Evolutionary conservation across 108 stramenopile genomes (phyloP).

Genomic region (Pseudonitzschia delicatissima): DNA sequence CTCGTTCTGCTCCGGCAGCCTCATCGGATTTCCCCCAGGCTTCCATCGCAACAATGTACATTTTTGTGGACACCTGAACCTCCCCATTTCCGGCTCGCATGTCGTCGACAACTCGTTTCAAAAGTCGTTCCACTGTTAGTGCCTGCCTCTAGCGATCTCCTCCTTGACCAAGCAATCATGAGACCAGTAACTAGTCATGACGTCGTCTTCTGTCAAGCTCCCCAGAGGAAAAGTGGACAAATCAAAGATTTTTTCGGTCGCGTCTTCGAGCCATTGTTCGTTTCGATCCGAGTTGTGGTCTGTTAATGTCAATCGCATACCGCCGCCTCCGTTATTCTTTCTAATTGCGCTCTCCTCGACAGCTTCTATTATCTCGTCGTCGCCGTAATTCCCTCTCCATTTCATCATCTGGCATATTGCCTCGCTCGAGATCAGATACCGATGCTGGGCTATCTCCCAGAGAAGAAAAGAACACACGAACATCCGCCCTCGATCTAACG

Average conservation of each 20-base stretch:
- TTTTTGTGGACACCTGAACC: conserved; percentile 41
- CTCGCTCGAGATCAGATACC: no score
- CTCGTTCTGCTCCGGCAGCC: conserved; percentile 55
- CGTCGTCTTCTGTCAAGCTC: conserved; percentile 53
- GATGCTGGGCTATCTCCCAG: no score
- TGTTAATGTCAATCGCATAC: background rate
- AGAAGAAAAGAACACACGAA: no score
- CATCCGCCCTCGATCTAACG: no score
- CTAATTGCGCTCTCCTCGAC: no score
- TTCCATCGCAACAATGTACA: conserved; percentile 59
- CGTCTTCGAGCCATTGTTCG: conserved; percentile 43
- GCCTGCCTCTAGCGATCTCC: conserved; percentile 48
- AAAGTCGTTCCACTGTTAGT: conserved; percentile 49
- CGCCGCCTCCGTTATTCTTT: no score
- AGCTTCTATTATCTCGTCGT: no score
- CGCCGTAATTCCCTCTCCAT: no score
- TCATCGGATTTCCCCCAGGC: conserved; percentile 65
- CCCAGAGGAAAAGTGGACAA: conserved; percentile 31
- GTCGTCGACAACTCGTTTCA: conserved; percentile 69
- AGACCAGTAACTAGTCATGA: conserved; percentile 48
- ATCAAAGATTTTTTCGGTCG: conserved; percentile 31
- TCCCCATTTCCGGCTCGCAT: conserved; percentile 31
- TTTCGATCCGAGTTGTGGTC: conserved; percentile 9
- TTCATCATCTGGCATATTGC: no score
- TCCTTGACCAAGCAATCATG: conserved; percentile 59